Evolutionary conservation across 106 monocot species (phyloP), one percentile per base, ranked within the genome.

Genomic region (Dendrobium chrysotoxum): DNA sequence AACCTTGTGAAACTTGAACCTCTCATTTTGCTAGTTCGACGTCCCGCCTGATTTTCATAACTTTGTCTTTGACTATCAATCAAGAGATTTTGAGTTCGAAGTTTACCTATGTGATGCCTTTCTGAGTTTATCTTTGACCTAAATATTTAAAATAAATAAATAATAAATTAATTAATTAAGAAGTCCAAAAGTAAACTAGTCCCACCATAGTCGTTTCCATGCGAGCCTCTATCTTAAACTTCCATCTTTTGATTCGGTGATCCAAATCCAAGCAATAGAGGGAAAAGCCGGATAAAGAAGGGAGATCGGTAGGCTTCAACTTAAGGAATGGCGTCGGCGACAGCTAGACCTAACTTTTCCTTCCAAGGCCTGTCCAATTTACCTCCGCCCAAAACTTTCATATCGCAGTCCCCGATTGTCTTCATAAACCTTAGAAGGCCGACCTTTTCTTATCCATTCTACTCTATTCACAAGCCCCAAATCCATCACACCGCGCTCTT

Each of bases 291-390:
- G 23, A 64, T n/a, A 65, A 10, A 11, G 64, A 26, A 7, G 64
- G 64, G 11, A 7, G 64, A 26, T 23, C 6, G n/a, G 6, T n/a
- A 1, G 64, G 23, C 26, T 25, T 25, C 10, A 64, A 23, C 35
- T 71, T 38, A 9, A 38, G 16, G 31, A 71, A 80, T 83, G 82
- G 79, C 83, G 45, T 74, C 15, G 10, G 81, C 87, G 12, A 81
- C 78, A 30, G 47, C 79, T 30, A 81, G 41, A 53, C 81, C 78
- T 46, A 57, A 13, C 70, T 81, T 84, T 79, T 75, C 86, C 71
- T 83, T 84, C 41, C 74, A 57, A 64, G 64, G 31, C 75, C 83
- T 13, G 23, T 50, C 67, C 40, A 4, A 47, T 26, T 21, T 21
- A 21, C 75, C 10, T 28, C 39, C 50, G 26, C 26, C 81, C 45